Conservation (phyloP, 768 basidiomycete species). For the Solioccasus polychromus region DNA sequence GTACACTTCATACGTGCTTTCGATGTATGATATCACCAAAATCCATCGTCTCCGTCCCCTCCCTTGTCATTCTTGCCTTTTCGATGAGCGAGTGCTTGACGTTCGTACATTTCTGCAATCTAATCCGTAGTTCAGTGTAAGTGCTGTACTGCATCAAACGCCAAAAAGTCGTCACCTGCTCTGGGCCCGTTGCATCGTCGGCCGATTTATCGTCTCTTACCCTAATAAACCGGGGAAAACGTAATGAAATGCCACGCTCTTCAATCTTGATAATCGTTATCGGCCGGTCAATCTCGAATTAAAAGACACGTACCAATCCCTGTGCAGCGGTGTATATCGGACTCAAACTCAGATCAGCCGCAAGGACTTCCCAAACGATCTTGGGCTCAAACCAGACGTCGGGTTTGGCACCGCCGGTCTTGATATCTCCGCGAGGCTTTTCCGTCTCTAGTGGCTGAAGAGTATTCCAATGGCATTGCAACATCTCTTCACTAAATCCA, state of each 20-base stretch:
- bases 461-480: constrained; percentile 76
- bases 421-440: constrained; percentile 77
- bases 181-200: constrained; percentile 90
- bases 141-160: not conserved
- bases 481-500: constrained; percentile 90
- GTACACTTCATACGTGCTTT: constrained; percentile 11
- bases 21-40: constrained; percentile 54
- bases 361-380: constrained; percentile 97
- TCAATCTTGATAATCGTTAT: constrained; percentile 54
- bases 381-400: constrained; percentile 98
- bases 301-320: constrained; percentile 61
- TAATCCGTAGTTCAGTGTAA: constrained; percentile 27
- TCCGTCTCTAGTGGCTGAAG: constrained; percentile 74
- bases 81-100: constrained; percentile 78
- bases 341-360: constrained; percentile 94
- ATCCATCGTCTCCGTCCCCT: constrained; percentile 68
- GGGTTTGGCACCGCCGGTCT: constrained; percentile 90
- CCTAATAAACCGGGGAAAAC: constrained; percentile 93
- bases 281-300: not conserved
- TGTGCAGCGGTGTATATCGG: constrained; percentile 95
- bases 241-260: constrained; percentile 88
- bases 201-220: constrained; percentile 90
- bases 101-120: constrained; percentile 94
- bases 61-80: constrained; percentile 65
- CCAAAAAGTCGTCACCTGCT: constrained; percentile 63